These are phyloP conservation scores for Pythium rishiriense DNA, from an alignment of 352 stramenopile genomes.

Conservation along the genomic window DNA sequence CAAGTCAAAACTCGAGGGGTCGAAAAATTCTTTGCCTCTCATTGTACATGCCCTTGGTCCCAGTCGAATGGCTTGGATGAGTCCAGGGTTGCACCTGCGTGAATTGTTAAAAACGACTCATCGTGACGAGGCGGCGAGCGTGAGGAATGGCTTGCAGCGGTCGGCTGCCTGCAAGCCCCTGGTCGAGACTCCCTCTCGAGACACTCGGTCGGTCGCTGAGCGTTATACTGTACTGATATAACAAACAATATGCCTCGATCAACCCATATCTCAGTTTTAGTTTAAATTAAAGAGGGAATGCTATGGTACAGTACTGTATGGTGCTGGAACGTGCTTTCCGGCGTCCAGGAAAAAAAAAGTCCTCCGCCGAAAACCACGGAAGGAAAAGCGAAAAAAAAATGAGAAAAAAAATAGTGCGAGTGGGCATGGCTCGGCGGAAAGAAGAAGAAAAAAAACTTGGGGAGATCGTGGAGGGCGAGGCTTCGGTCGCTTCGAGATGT, in stretches of 20 bases:
- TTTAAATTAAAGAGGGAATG: slow-evolving; percentile 2
- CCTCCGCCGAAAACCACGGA: background rate
- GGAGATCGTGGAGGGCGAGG: background rate
- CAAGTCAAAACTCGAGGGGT: too few species aligned
- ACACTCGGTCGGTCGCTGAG: too few species aligned
- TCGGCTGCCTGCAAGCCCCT: too few species aligned
- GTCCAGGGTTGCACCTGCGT: too few species aligned
- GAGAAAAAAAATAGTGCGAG: background rate
- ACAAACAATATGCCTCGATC: background rate
- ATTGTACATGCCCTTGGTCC: too few species aligned
- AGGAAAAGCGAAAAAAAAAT: background rate
- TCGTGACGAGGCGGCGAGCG: too few species aligned
- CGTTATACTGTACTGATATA: slow-evolving; percentile 1
- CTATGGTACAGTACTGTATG: slow-evolving; percentile 3
- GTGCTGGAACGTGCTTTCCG: slow-evolving; percentile 1
- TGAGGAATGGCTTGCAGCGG: too few species aligned
- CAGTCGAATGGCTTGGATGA: too few species aligned
- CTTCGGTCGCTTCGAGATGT: background rate
- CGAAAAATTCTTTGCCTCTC: too few species aligned
- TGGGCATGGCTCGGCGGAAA: background rate
- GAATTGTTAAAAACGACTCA: too few species aligned
- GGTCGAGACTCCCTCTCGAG: too few species aligned
- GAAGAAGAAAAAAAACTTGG: background rate
- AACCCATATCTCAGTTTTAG: background rate
- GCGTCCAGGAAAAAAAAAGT: background rate